These are phyloP conservation scores for Akanthomyces uredinophilus DNA, from an alignment of 2,329 filamentous ascomycete genomes.

Conservation along the genomic window DNA sequence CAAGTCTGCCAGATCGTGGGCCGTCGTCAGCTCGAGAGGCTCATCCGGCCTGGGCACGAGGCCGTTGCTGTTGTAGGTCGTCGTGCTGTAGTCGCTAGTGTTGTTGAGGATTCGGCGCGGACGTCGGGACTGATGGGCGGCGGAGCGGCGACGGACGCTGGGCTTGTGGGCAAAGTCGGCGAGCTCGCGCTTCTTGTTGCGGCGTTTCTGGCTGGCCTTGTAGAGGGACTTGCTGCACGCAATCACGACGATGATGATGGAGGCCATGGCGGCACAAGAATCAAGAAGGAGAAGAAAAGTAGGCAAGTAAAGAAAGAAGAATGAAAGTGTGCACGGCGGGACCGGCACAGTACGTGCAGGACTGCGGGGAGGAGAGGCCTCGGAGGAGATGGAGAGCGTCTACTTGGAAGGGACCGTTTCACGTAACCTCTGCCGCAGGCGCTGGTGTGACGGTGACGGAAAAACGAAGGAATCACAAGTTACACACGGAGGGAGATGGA, in stretches of 20 bases:
- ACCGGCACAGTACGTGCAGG: too few relatives aligned
- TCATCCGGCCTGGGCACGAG: not conserved
- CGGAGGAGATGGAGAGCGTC: too few relatives aligned
- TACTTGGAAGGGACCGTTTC: not conserved
- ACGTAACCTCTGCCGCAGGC: not conserved
- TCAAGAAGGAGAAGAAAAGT: not conserved
- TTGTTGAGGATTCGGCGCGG: slow-evolving; percentile 1
- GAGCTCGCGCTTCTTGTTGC: slow-evolving; percentile 13
- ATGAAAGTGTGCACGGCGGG: not conserved
- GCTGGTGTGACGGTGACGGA: too few relatives aligned
- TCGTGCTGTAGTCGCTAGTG: not conserved
- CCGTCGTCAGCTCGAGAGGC: not conserved
- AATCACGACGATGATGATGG: slow-evolving; percentile 12
- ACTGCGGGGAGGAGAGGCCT: too few relatives aligned
- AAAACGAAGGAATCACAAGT: not conserved
- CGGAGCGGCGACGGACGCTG: slow-evolving; percentile 5
- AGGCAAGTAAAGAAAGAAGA: not conserved
- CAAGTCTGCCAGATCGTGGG: not conserved
- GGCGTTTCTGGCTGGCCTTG: slow-evolving; percentile 10
- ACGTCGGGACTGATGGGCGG: not conserved
- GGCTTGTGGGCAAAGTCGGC: not conserved
- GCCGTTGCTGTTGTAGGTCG: not conserved
- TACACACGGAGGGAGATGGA: not conserved
- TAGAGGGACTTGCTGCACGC: slow-evolving; percentile 13
- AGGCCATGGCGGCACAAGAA: slow-evolving; percentile 3